Evolutionary conservation across 164 flowering plant genomes (phyloP).

Genomic region (Platanus orientalis): DNA sequence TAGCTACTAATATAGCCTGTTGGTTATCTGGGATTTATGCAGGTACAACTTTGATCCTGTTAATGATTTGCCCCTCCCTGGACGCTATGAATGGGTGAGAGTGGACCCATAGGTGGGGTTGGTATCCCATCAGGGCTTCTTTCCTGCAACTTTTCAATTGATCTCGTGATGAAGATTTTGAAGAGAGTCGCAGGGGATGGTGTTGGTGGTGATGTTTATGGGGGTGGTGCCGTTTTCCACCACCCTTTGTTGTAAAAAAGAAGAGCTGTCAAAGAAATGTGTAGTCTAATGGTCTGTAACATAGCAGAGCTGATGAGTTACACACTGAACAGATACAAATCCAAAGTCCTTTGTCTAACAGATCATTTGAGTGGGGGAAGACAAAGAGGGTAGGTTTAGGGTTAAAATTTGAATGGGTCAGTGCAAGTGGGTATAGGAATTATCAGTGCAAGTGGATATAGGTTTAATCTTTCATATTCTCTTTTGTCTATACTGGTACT

Average conservation of each 20-base stretch:
- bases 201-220: slow-evolving; percentile 21
- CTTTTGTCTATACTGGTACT: slow-evolving; percentile 48
- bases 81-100: slow-evolving; percentile 78
- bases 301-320: slow-evolving; percentile 38
- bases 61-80: slow-evolving; percentile 71
- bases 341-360: slow-evolving; percentile 48
- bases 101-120: slow-evolving; percentile 30
- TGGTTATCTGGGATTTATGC: slow-evolving; percentile 15
- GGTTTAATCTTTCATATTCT: slow-evolving; percentile 22
- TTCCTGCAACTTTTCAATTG: slow-evolving; percentile 25
- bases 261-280: slow-evolving; percentile 29
- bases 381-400: slow-evolving; percentile 17
- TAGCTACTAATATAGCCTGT: neutral
- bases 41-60: slow-evolving; percentile 87
- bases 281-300: slow-evolving; percentile 65
- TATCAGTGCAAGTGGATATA: slow-evolving; percentile 11
- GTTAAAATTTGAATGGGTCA: slow-evolving; percentile 23
- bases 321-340: slow-evolving; percentile 22
- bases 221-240: slow-evolving; percentile 35
- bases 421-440: slow-evolving; percentile 3
- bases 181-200: slow-evolving; percentile 24
- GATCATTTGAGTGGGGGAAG: slow-evolving; percentile 31
- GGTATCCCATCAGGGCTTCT: slow-evolving; percentile 20
- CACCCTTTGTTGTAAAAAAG: slow-evolving; percentile 32
- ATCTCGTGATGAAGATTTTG: slow-evolving; percentile 21